These are phyloP conservation scores for Nadsonia starkeyi-henricii DNA, from an alignment of 1,139 yeast species.

Conservation along the genomic window DNA sequence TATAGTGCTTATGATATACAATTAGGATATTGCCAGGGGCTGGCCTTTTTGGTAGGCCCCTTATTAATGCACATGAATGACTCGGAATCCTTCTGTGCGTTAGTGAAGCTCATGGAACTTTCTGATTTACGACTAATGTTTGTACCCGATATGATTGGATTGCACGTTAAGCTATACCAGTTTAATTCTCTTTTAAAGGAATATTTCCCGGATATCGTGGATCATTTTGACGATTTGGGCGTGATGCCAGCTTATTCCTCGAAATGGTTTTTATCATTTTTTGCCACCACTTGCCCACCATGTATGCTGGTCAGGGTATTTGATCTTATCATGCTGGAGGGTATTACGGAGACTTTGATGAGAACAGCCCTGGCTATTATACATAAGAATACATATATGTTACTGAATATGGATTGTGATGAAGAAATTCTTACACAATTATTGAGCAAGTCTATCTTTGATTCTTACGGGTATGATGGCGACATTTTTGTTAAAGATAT, in stretches of 20 bases:
- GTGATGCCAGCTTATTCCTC: slow-evolving; percentile 24
- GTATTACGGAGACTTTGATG: slow-evolving; percentile 50
- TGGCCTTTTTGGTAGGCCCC: slow-evolving; percentile 53
- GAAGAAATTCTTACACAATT: slow-evolving; percentile 51
- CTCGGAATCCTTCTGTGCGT: slow-evolving; percentile 37
- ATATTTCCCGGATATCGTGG: slow-evolving; percentile 31
- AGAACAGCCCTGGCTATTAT: slow-evolving; percentile 46
- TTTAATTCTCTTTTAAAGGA: slow-evolving; percentile 33
- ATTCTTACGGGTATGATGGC: slow-evolving; percentile 29
- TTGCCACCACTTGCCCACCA: slow-evolving; percentile 47
- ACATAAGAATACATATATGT: slow-evolving; percentile 36
- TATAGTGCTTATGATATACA: slow-evolving; percentile 56
- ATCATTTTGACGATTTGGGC: slow-evolving; percentile 30
- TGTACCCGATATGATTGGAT: slow-evolving; percentile 42
- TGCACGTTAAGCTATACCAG: slow-evolving; percentile 40
- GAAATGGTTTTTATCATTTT: slow-evolving; percentile 59
- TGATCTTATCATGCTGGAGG: slow-evolving; percentile 46
- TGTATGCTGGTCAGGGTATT: slow-evolving; percentile 38
- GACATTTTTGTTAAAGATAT: slow-evolving; percentile 39
- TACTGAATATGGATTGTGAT: slow-evolving; percentile 40
- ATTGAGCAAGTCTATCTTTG: slow-evolving; percentile 41
- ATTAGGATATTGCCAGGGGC: slow-evolving; percentile 61
- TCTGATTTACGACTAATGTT: slow-evolving; percentile 49
- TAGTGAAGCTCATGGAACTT: slow-evolving; percentile 49
- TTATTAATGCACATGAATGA: slow-evolving; percentile 39